phyloP scores from a whole-genome alignment of 192 early-diverging fungal genomes.

The Mortierella alpina region DNA sequence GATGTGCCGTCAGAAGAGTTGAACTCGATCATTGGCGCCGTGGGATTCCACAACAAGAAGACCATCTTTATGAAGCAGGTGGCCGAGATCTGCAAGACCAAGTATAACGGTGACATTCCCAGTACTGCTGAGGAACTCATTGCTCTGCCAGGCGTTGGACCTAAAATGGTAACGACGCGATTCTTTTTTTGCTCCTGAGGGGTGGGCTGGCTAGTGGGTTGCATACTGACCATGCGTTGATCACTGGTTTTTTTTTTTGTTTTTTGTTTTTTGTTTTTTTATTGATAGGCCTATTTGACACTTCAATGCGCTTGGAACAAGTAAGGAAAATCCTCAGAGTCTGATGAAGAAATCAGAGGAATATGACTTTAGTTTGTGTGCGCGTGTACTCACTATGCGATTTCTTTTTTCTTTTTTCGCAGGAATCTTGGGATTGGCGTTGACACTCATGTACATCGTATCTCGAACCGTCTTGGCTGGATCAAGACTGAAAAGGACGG shows the following conservation, averaged over 20 bases:
- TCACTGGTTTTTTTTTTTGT: background rate
- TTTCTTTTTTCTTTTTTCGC: background rate
- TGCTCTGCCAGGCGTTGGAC: conserved; percentile 91
- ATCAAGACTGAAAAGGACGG: conserved; percentile 74
- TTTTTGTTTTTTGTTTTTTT: background rate
- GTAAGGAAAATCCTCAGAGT: conserved; percentile 41
- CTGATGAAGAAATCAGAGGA: background rate
- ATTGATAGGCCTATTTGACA: conserved; percentile 73
- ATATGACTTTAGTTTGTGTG: background rate
- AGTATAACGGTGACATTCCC: conserved; percentile 87
- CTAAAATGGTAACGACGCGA: conserved; percentile 80
- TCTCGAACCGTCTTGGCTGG: conserved; percentile 91
- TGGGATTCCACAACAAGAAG: conserved; percentile 94
- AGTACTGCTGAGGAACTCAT: conserved; percentile 79
- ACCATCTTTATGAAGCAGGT: conserved; percentile 83
- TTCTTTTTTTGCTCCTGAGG: background rate
- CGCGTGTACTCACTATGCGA: background rate
- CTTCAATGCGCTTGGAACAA: conserved; percentile 88
- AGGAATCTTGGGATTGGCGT: conserved; percentile 92
- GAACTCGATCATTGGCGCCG: conserved; percentile 79
- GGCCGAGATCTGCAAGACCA: conserved; percentile 76
- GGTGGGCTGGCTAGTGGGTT: background rate
- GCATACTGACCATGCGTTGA: background rate
- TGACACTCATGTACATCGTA: conserved; percentile 95
- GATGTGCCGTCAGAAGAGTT: conserved; percentile 69